A percentile compares a stretch with the other conserved stretches of the same genome.
These are phyloP conservation scores for Lentinula novae-zelandiae DNA, from an alignment of 1,284 basidiomycete genomes.

Conservation along the genomic window DNA sequence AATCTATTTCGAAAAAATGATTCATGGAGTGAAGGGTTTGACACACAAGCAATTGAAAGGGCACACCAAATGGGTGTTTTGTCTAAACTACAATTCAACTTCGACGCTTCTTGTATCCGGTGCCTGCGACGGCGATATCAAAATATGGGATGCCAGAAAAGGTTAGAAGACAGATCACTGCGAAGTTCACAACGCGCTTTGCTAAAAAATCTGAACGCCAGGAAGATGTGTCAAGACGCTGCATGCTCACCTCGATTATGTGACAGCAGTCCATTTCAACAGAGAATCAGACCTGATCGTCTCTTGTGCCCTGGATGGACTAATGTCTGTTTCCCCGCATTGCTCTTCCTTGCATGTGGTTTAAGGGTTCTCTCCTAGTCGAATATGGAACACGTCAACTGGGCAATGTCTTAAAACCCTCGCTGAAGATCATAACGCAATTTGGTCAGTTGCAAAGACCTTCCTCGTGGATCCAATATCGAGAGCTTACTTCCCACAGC, in stretches of 20 bases:
- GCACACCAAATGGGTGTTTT: conserved; percentile 89
- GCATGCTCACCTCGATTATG: conserved; percentile 92
- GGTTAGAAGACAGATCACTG: conserved; percentile 37
- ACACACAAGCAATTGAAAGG: conserved; percentile 68
- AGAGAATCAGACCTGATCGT: conserved; percentile 89
- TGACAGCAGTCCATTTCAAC: conserved; percentile 93
- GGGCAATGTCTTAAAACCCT: conserved; percentile 97
- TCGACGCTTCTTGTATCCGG: conserved; percentile 90
- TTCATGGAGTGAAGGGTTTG: conserved; percentile 45
- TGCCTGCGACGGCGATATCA: conserved; percentile 88
- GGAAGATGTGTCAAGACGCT: conserved; percentile 81
- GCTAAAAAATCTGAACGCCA: conserved; percentile 21
- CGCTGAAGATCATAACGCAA: conserved; percentile 85
- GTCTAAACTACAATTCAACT: conserved; percentile 85
- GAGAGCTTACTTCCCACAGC: conserved; percentile 33
- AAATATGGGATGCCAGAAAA: conserved; percentile 86
- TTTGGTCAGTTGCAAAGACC: conserved; percentile 57
- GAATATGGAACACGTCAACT: conserved; percentile 91
- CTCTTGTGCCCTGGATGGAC: conserved; percentile 87
- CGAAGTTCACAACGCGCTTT: neutral
- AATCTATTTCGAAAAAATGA: conserved; percentile 11
- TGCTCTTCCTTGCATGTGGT: conserved; percentile 9
- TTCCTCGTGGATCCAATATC: conserved; percentile 10
- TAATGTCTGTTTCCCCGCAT: conserved; percentile 66
- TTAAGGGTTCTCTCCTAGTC: conserved; percentile 43